Base-by-base conservation (phyloP, 139 green algal genomes). In the Chlorella sp. region DNA sequence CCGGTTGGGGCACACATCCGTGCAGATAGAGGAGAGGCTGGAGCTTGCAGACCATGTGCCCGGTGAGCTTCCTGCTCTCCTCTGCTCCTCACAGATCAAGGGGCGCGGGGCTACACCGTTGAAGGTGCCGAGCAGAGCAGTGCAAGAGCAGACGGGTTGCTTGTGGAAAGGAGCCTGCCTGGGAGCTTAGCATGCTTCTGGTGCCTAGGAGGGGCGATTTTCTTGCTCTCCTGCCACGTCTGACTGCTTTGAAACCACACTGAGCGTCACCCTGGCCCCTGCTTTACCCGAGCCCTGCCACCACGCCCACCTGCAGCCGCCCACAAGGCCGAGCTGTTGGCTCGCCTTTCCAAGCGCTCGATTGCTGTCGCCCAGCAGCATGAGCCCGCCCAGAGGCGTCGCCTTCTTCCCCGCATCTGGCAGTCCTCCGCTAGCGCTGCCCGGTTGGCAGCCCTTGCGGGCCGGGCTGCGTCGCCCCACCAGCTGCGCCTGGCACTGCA, bases 401-500 rank as follows among this genome's bases (percentile, higher is more conserved):
- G 32, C 75, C 36, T n/a, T 24, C 75, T 22, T 9, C 26, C 19
- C 16, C 5, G 21, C 34, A 81, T 0, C 40, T 84, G 40, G 79
- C 40, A 3, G 11, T 30, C 37, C 30, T 40, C 39, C 5, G 71
- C 68, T 7, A 24, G 77, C 77, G 22, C 21, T 3, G 39, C 39
- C 11, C 57, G 39, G 24, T 24, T 36, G 78, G 24, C 71, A 16
- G 71, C 71, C 71, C 75, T 85, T 12, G 80, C 30, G 3, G 80
- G 30, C 0, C 40, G 40, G 80, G 14, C 80, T 0, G 80, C 53
- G 11, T 69, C 32, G 11, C 37, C 48, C 14, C 42, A 69, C 30
- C 80, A 85, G 80, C 60, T 86, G 57, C 82, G 61, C 3, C 37
- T 86, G 19, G 60, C 57, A 16, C 37, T 42, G n/a, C 82, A 86